Evolutionary conservation across 202 grass and related monocot genomes (phyloP), one percentile per base, ranked within the genome.

Genomic region (Brachypodium distachyon): DNA sequence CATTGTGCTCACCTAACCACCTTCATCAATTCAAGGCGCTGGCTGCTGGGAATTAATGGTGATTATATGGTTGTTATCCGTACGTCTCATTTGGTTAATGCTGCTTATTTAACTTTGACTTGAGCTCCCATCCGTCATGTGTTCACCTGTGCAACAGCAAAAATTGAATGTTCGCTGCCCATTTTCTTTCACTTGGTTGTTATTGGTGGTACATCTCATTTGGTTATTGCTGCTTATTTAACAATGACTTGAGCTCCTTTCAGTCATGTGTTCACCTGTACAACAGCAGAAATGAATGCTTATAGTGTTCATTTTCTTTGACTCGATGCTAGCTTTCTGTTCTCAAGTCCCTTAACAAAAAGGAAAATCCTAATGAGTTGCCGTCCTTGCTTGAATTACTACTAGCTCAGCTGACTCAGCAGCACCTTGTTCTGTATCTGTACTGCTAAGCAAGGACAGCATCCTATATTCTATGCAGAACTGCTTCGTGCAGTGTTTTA

Each of bases 391-490:
- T 49, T 31, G 40, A 50, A 48, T 22, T 47, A 9, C 28, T 64
- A 26, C 19, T 56, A n/a, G n/a, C n/a, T n/a, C n/a, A n/a, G n/a
- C n/a, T n/a, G n/a, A n/a, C n/a, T 82, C 21, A 11, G 60, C 28
- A 4, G 46, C 33, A 62, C 41, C 53, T 54, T 74, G 70, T 74
- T 19, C 14, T 36, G 59, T 82, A 46, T 72, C 66, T 78, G 82
- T 55, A 46, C 46, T 72, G 67, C 82, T 56, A 84, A 78, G 74
- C 82, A 54, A 76, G 33, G 41, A 16, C 76, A 26, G 13, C 25
- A 85, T 75, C 34, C 61, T 72, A 37, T 68, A 55, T 75, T 26
- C 61, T 72, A 37, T 68, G 46, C 25, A 75, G 60, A 79, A 59
- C 39, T 0, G 32, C 1, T 4, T 12, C 22, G 44, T 61, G n/a